These are phyloP conservation scores for Tricholoma sp. DNA, from an alignment of 768 basidiomycete species.

Conservation along the genomic window DNA sequence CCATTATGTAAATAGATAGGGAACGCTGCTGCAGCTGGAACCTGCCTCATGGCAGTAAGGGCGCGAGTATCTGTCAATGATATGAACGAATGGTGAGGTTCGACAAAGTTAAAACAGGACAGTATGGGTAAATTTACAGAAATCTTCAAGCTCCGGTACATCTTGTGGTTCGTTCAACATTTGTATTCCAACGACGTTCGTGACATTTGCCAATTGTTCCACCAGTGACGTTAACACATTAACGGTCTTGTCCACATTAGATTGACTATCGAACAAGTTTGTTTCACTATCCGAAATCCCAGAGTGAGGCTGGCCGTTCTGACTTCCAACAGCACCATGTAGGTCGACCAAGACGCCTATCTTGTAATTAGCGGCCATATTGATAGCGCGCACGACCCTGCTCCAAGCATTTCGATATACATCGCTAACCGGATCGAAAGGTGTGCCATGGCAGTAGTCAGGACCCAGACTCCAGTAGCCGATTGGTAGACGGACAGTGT, in stretches of 20 bases:
- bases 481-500: constrained; percentile 58
- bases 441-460: constrained; percentile 55
- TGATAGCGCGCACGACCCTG: constrained; percentile 57
- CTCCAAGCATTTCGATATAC: constrained; percentile 67
- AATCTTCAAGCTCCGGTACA: constrained; percentile 37
- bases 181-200: constrained; percentile 58
- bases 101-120: constrained; percentile 5
- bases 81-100: constrained; percentile 3
- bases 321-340: constrained; percentile 73
- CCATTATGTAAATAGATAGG: constrained; percentile 69
- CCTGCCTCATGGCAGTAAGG: constrained; percentile 40
- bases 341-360: constrained; percentile 70
- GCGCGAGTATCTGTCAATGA: constrained; percentile 42
- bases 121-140: constrained; percentile 35
- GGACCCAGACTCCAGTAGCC: constrained; percentile 62
- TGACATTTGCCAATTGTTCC: constrained; percentile 33
- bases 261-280: constrained; percentile 39
- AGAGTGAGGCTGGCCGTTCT: constrained; percentile 68
- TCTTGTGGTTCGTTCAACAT: constrained; percentile 57
- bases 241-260: constrained; percentile 48
- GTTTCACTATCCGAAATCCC: constrained; percentile 53
- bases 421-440: constrained; percentile 47
- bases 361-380: constrained; percentile 49
- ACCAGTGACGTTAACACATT: constrained; percentile 44
- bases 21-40: constrained; percentile 32